These are phyloP conservation scores for Clitopilus hobsonii DNA, from an alignment of 768 basidiomycete genomes.

Conservation along the genomic window DNA sequence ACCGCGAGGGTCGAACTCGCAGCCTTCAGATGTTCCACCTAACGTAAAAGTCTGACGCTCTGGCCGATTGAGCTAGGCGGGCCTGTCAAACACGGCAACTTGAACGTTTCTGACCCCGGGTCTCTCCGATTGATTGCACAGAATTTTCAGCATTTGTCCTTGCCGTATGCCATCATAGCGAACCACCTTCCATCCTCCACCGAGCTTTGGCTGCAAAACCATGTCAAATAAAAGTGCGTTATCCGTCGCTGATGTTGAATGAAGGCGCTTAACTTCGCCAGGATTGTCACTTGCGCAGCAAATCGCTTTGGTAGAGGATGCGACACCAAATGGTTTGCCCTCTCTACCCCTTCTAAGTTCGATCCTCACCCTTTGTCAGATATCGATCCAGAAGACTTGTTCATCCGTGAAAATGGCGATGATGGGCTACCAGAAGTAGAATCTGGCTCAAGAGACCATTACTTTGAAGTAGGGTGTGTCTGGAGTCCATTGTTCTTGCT, in stretches of 20 bases:
- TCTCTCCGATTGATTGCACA: too few relatives aligned
- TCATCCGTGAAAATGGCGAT: background rate
- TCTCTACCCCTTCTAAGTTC: constrained; percentile 39
- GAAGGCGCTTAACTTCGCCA: background rate
- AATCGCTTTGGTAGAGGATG: constrained; percentile 72
- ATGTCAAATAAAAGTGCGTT: background rate
- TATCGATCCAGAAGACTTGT: constrained; percentile 31
- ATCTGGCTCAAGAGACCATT: constrained; percentile 61
- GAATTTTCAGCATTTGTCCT: background rate
- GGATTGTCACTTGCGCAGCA: constrained; percentile 71
- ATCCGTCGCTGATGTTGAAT: background rate
- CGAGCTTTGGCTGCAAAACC: background rate
- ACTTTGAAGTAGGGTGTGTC: constrained; percentile 77
- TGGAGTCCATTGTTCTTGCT: constrained; percentile 1
- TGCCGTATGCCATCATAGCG: too few relatives aligned
- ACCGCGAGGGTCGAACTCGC: constrained; percentile 85
- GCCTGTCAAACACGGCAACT: constrained; percentile 18
- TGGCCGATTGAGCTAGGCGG: constrained; percentile 63
- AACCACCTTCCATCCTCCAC: background rate
- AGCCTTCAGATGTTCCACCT: constrained; percentile 60
- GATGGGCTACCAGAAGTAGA: constrained; percentile 33
- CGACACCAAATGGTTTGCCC: constrained; percentile 60
- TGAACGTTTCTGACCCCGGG: background rate
- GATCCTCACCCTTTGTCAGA: constrained; percentile 73
- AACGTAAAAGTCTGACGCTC: constrained; percentile 50